Evolutionary conservation across 2,329 filamentous ascomycete genomes (phyloP), one percentile per base, ranked within the genome.

Genomic region (Elsinoe arachidis): DNA sequence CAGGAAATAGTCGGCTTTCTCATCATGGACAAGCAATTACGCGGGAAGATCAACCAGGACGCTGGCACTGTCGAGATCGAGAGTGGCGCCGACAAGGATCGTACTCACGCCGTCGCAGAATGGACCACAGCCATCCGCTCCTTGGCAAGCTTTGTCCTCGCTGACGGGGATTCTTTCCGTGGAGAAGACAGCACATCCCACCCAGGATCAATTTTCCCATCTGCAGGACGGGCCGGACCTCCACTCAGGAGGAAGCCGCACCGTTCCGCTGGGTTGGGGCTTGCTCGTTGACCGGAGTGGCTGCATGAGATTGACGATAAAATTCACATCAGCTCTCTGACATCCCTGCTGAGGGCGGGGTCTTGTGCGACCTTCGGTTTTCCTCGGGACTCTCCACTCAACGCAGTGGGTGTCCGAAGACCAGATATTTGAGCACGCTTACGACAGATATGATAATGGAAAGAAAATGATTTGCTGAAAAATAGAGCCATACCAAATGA

Each of bases 1-100:
- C 87, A 95, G 73, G 93, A 99, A 66, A 97, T 99, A 61, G 76
- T 97, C n/a, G 87, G 90, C 49, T 96, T 91, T 73, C 78, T 97
- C 55, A 97, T 99, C 62, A 82, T 96, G 60, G 90, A 96, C 69
- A 86, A 88, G 67, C 89, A 90, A 70, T 84, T 99, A 63, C 80
- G 84, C 53, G 93, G 90, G 61, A 87, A 86, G 71, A 92, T 99
- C 67, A 88, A 99, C 73, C 89, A 97, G 74, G 84, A 90, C 72
- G 80, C 82, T 59, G 90, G 92, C 47, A 88, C 85, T 0, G 84
- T 99, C 19, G 84, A 90, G 72, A 89, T 96, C 60, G 83, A 86
- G 60, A 87, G 84, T 58, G 77, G 80, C 56, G 84, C 80, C 46
- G 90, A 96, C 72, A 80, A 80, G 46, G 86, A 88, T 68, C 87